phyloP scores from a whole-genome alignment of 805 yeast species.

The Spathaspora arborariae region DNA sequence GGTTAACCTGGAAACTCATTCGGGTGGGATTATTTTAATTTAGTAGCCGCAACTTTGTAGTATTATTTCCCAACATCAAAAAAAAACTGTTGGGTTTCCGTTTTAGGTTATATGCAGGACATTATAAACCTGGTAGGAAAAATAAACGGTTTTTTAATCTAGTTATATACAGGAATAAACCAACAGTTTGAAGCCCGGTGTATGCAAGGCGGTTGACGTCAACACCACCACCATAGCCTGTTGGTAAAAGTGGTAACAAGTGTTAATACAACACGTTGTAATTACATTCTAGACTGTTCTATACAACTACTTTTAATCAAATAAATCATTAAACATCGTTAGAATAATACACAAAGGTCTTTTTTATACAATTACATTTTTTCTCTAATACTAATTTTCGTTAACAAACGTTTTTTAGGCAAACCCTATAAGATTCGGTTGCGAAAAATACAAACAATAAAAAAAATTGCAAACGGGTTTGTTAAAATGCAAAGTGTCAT shows the following conservation, averaged over 20 bases:
- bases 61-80: background rate
- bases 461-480: background rate
- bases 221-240: background rate
- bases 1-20: background rate
- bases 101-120: background rate
- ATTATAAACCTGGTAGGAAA: no score
- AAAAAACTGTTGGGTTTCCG: background rate
- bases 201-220: constrained; percentile 2
- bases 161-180: background rate
- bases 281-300: background rate
- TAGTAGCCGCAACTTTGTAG: background rate
- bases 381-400: background rate
- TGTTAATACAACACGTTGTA: no score
- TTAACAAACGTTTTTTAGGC: background rate
- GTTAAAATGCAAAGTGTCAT: background rate
- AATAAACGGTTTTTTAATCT: background rate
- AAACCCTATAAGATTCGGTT: background rate
- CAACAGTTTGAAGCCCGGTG: background rate
- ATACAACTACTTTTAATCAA: background rate
- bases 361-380: background rate
- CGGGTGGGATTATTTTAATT: background rate
- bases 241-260: background rate
- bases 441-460: background rate
- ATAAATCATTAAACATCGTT: background rate
- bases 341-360: background rate